Conservation (phyloP, 2,329 filamentous ascomycete genomes). For the Periconia digitata region DNA sequence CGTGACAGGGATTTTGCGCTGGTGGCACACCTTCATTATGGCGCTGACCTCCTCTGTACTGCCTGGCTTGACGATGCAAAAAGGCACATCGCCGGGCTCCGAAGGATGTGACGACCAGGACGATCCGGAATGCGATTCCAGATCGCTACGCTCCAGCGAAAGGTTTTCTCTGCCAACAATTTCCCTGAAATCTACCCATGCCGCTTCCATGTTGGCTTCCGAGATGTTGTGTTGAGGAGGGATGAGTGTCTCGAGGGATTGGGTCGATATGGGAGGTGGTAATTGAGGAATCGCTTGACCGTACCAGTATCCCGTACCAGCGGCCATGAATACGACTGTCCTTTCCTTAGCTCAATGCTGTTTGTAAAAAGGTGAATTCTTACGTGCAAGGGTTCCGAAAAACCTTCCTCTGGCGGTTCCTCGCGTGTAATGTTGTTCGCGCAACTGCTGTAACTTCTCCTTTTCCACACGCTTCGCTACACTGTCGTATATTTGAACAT, state of each 20-base stretch:
- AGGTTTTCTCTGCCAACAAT: slow-evolving; percentile 65
- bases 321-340: slow-evolving; percentile 44
- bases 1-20: slow-evolving; percentile 78
- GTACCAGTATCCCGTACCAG: slow-evolving; percentile 57
- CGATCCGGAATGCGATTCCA: slow-evolving; percentile 61
- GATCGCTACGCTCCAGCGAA: slow-evolving; percentile 57
- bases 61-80: slow-evolving; percentile 72
- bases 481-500: slow-evolving; percentile 64
- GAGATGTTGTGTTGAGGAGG: slow-evolving; percentile 59
- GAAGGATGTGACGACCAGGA: slow-evolving; percentile 62
- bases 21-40: slow-evolving; percentile 87
- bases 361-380: not conserved
- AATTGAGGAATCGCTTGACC: slow-evolving; percentile 53
- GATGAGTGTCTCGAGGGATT: slow-evolving; percentile 51
- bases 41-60: slow-evolving; percentile 81
- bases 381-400: slow-evolving; percentile 34
- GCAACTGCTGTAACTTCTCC: slow-evolving; percentile 59
- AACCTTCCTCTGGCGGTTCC: slow-evolving; percentile 40
- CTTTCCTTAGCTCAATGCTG: not conserved
- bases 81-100: slow-evolving; percentile 47
- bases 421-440: slow-evolving; percentile 29
- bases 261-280: slow-evolving; percentile 57
- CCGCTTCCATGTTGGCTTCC: slow-evolving; percentile 61
- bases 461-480: slow-evolving; percentile 60
- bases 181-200: slow-evolving; percentile 63